Evolutionary conservation across 75 land plant species (phyloP).

Genomic region (Selaginella tamariscina): DNA sequence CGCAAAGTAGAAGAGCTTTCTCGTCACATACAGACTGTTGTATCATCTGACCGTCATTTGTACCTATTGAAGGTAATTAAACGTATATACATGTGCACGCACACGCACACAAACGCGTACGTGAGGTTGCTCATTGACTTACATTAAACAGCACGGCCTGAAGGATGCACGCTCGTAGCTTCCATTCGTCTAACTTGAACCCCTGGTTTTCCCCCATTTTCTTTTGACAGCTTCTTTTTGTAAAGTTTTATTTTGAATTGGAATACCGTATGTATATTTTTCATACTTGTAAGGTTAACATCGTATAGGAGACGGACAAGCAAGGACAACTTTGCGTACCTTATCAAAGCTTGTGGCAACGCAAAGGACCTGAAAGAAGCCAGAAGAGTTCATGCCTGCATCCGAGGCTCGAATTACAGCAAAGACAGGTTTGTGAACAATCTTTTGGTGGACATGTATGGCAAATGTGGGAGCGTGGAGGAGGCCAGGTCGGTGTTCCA

Average conservation of each 20-base stretch:
- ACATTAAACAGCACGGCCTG: too few species aligned
- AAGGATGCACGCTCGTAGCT: too few species aligned
- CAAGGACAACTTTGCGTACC: background rate
- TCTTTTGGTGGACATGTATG: background rate
- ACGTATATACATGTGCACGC: background rate
- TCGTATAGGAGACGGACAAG: too few species aligned
- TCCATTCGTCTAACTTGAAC: too few species aligned
- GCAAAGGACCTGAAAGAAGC: slow-evolving; percentile 4
- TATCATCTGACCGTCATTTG: slow-evolving; percentile 46
- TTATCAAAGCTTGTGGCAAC: background rate
- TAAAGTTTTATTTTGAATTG: too few species aligned
- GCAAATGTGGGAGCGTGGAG: background rate
- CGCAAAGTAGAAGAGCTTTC: slow-evolving; percentile 64
- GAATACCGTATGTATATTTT: too few species aligned
- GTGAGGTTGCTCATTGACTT: too few species aligned
- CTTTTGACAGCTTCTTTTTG: too few species aligned
- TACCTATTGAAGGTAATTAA: slow-evolving; percentile 40
- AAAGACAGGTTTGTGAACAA: background rate
- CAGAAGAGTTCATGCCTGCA: background rate
- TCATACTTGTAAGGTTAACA: too few species aligned
- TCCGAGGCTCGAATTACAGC: background rate
- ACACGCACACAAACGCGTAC: too few species aligned
- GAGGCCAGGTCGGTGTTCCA: slow-evolving; percentile 4
- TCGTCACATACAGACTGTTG: slow-evolving; percentile 50
- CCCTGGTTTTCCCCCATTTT: too few species aligned